Base-by-base conservation (phyloP, 2,329 filamentous ascomycete species). In the Cladosporium phlei region DNA sequence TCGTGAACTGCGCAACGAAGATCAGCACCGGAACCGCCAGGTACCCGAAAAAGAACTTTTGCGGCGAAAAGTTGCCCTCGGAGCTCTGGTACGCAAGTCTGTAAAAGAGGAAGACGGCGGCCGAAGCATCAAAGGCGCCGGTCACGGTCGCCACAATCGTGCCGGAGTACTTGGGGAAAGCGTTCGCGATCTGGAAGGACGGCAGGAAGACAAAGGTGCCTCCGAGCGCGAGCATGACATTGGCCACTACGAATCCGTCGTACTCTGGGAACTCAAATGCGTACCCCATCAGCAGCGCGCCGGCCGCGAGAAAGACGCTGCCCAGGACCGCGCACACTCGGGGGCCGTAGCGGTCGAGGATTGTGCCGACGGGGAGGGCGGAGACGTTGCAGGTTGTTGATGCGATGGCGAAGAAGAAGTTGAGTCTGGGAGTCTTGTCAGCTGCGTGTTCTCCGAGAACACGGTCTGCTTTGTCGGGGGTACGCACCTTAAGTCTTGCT, bases 351-450 rank as follows among this genome's bases (percentile, higher is more conserved):
- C 81, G 76, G 66, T 95, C 90, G 19, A 95, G 76, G 34, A 95
- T 84, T 1, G 87, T 86, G 34, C 90, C 90, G 10, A 94, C 82
- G 1, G 88, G 86, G 6, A 95, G 74, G 3, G 89, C 88, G 21
- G 82, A 87, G 11, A 95, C 84, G 60, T 95, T 95, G 43, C 88
- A 93, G 2, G 80, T 86, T 9, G 95, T 88, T 10, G 88, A 88
- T 10, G 89, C 89, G 40, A 89, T 78, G 5, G 88, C 93, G 71
- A 95, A 95, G 85, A 95, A 94, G 55, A 95, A 72, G 64, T 95
- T 95, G 44, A 95, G 75, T 51, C 60, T 71, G 64, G n/a, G 3
- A 24, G 10, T 8, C 16, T 32, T 3, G 38, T 42, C 14, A 42
- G 51, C 32, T 25, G 29, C 5, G 10, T 12, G 28, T 17, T n/a